Conservation (phyloP, 2,329 filamentous ascomycete species). For the Lecanicillium sp. region DNA sequence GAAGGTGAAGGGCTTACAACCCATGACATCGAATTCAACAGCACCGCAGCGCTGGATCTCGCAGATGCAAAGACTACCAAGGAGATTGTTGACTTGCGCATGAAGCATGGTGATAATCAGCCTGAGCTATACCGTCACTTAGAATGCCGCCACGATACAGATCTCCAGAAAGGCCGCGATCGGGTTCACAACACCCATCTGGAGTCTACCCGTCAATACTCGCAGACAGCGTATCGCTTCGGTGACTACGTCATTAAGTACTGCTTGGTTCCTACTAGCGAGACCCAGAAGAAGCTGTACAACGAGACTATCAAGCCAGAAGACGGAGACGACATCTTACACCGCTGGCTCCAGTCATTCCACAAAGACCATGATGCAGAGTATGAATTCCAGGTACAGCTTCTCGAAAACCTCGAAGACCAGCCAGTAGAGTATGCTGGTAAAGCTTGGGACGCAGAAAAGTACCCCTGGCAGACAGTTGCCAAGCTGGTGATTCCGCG, state of each 20-base stretch:
- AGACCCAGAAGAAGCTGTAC: slow-evolving; percentile 29
- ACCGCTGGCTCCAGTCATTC: slow-evolving; percentile 30
- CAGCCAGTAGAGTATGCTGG: slow-evolving; percentile 36
- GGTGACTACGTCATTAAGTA: slow-evolving; percentile 39
- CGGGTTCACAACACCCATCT: slow-evolving; percentile 30
- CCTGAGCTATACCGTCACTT: slow-evolving; percentile 32
- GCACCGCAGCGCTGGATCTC: slow-evolving; percentile 36
- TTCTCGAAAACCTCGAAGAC: slow-evolving; percentile 35
- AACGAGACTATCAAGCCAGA: slow-evolving; percentile 22
- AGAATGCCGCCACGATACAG: slow-evolving; percentile 14
- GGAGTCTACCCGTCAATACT: slow-evolving; percentile 25
- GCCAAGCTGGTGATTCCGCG: slow-evolving; percentile 22
- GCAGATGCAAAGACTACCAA: slow-evolving; percentile 33
- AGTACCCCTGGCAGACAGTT: slow-evolving; percentile 38
- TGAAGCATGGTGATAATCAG: slow-evolving; percentile 26
- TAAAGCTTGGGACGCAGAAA: slow-evolving; percentile 34
- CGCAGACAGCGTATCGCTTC: slow-evolving; percentile 38
- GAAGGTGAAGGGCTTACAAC: slow-evolving; percentile 22
- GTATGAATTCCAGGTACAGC: slow-evolving; percentile 36
- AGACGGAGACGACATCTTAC: slow-evolving; percentile 27
- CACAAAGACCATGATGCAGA: slow-evolving; percentile 28
- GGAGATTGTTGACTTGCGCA: slow-evolving; percentile 32
- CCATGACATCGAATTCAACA: slow-evolving; percentile 40
- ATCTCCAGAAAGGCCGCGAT: slow-evolving; percentile 30
- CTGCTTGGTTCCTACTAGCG: slow-evolving; percentile 30